Percentiles rank a stretch among this genome's conserved stretches.
Conservation (phyloP, 2,329 filamentous ascomycete species). For the Nothophoma quercina region DNA sequence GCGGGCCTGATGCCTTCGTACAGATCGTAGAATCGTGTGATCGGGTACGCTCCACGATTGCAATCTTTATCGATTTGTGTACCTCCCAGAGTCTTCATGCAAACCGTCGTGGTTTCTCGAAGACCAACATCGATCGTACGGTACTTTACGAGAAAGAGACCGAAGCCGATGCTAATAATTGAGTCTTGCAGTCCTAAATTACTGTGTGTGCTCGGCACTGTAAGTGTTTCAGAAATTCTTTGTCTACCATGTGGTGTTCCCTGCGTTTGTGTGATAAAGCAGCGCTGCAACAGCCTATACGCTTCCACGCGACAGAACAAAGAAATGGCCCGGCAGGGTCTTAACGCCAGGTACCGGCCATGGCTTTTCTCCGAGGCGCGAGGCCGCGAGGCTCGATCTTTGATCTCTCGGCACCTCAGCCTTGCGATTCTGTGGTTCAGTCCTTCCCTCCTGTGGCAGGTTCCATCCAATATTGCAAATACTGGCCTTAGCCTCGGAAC, state of each 20-base stretch:
- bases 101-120: neutral
- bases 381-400: neutral
- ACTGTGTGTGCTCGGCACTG: neutral
- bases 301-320: slow-evolving; percentile 6
- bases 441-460: slow-evolving; percentile 1
- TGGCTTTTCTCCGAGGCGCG: neutral
- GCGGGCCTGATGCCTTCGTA: neutral
- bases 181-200: neutral
- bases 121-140: neutral
- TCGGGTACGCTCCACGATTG: neutral
- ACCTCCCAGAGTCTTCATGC: too few species aligned
- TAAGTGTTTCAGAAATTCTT: neutral
- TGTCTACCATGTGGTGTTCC: neutral
- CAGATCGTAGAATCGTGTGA: neutral
- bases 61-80: neutral
- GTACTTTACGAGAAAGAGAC: neutral
- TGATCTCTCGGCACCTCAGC: neutral
- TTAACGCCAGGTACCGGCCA: neutral
- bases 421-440: neutral
- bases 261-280: slow-evolving; percentile 2
- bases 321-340: neutral
- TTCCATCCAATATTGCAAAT: neutral
- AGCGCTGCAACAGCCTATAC: neutral
- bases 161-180: neutral
- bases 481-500: neutral